phyloP scores from a whole-genome alignment of 768 basidiomycete species.

The Leccinum variicolor region DNA sequence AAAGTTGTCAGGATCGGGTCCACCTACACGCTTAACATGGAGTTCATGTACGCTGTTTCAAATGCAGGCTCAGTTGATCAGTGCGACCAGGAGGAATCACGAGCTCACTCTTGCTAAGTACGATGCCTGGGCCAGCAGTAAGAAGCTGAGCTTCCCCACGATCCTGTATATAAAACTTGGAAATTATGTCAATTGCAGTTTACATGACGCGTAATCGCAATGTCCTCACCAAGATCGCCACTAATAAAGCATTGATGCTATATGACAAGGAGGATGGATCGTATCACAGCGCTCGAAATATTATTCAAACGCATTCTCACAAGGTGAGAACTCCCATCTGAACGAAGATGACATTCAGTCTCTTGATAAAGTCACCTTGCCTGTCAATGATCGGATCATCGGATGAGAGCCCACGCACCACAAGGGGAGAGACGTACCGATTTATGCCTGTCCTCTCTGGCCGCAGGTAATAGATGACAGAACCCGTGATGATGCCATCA shows the following conservation, averaged over 20 bases:
- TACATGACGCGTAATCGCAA: neutral
- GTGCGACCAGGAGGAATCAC: neutral
- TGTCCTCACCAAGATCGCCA: conserved; percentile 11
- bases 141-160: neutral
- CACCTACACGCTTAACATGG: conserved; percentile 24
- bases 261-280: neutral
- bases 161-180: conserved; percentile 18
- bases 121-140: conserved; percentile 3
- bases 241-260: conserved; percentile 9
- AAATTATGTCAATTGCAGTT: neutral
- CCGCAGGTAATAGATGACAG: conserved; percentile 15
- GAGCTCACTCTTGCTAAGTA: conserved; percentile 20
- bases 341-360: conserved; percentile 12
- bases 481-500: conserved; percentile 17
- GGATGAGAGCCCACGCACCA: neutral
- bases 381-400: neutral
- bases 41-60: conserved; percentile 21
- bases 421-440: conserved; percentile 5
- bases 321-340: conserved; percentile 20
- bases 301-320: conserved; percentile 4
- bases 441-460: conserved; percentile 4
- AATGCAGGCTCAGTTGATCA: neutral
- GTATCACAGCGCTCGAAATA: neutral
- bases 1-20: neutral
- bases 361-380: conserved; percentile 8